Evolutionary conservation across 495 filamentous ascomycete species (phyloP), one percentile per base, ranked within the genome.

Genomic region (Poronia punctata): DNA sequence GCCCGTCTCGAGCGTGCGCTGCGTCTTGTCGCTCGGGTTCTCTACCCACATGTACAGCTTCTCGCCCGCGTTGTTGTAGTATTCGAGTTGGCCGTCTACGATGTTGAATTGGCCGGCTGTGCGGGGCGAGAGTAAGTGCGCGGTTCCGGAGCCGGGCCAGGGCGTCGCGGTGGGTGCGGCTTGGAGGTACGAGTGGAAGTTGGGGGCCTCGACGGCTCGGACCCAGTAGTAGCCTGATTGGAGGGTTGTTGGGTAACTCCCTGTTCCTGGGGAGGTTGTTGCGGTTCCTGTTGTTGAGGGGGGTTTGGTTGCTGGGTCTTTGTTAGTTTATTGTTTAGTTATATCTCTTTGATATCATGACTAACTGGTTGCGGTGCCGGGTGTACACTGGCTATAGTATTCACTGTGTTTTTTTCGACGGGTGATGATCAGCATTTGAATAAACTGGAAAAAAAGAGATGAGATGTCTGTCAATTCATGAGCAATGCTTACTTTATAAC

Each of bases 21-120:
- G 65, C 21, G 59, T 62, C 43, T 62, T 53, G 43, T 71, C 67
- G 27, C 69, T 64, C 1, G 77, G 63, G 48, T 67, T 59, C 55
- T 75, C 58, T 3, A 70, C 68, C 52, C 62, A 57, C 38, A 71
- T 41, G 48, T 71, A 71, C 14, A 67, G 56, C 44, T 55, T 51
- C 27, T 56, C 20, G 33, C 33, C 52, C 16, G 21, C 62, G 40
- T 58, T 73, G 3, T 48, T 68, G 16, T 73, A 64, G 52, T 78
- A 67, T 7, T 78, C 70, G 8, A 80, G 66, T 56, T 81, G 77
- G 0, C 74, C 76, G 36, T 58, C 50, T 7, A 67, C 62, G 40
- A 80, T 64, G 40, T 74, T 64, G 65, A 75, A 80, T 54, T 82
- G 77, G 1, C 78, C 78, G 0, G 78, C 78, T 3, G 73, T 76